A percentile compares a stretch with the other conserved stretches of the same genome.
phyloP scores from a whole-genome alignment of 2,329 filamentous ascomycete species.

The Microsporum ferrugineum region DNA sequence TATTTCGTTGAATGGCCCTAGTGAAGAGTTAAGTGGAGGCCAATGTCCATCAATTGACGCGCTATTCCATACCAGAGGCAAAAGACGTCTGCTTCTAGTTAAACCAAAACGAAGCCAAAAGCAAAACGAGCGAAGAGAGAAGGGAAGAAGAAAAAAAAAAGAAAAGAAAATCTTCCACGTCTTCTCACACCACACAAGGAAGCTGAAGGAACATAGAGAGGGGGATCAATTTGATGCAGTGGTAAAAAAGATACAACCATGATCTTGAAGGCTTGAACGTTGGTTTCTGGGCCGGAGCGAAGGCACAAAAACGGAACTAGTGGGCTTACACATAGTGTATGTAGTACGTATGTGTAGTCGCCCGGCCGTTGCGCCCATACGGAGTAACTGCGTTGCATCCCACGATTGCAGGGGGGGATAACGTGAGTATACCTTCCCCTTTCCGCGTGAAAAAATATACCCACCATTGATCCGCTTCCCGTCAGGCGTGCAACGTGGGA shows the following conservation, averaged over 20 bases:
- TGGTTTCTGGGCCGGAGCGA: neutral
- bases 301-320: neutral
- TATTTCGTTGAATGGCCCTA: slow-evolving; percentile 1
- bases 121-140: neutral
- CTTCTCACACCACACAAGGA: neutral
- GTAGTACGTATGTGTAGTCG: neutral
- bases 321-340: neutral
- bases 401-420: neutral
- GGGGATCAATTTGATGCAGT: neutral
- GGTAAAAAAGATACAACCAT: neutral
- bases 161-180: neutral
- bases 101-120: neutral
- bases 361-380: neutral
- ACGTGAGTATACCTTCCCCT: neutral
- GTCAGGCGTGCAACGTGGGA: slow-evolving; percentile 6
- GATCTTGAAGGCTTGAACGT: neutral
- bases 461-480: slow-evolving; percentile 2
- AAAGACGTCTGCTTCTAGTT: neutral
- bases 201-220: neutral
- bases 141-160: neutral
- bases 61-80: neutral
- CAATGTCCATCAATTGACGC: slow-evolving; percentile 1
- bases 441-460: neutral
- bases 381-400: neutral
- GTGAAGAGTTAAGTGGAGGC: slow-evolving; percentile 1